phyloP scores from a whole-genome alignment of 1,139 yeast genomes.

The Yamadazyma dendronema region DNA sequence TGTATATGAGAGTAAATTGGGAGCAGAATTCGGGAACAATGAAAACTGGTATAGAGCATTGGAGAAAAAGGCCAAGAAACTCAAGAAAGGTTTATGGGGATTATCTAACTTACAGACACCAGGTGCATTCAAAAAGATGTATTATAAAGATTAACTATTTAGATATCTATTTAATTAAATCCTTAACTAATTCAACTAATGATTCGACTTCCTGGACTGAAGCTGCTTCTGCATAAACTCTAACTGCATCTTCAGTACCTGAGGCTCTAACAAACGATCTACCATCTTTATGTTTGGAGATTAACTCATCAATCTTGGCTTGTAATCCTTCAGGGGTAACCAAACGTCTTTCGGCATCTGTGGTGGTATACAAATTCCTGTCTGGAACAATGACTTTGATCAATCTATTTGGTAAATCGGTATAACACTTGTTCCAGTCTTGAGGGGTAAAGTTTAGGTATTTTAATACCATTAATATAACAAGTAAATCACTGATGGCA shows the following conservation, averaged over 20 bases:
- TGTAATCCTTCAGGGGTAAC: slow-evolving; percentile 80
- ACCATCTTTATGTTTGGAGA: slow-evolving; percentile 57
- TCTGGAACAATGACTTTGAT: slow-evolving; percentile 82
- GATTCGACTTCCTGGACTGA: slow-evolving; percentile 34
- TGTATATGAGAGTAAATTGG: slow-evolving; percentile 77
- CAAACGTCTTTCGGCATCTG: slow-evolving; percentile 85
- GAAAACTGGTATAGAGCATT: slow-evolving; percentile 57
- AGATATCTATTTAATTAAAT: slow-evolving; percentile 23
- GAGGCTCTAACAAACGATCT: slow-evolving; percentile 95
- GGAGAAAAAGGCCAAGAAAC: slow-evolving; percentile 59
- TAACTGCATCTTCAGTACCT: slow-evolving; percentile 97
- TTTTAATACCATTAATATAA: slow-evolving; percentile 65
- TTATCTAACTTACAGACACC: slow-evolving; percentile 62
- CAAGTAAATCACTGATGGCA: slow-evolving; percentile 84
- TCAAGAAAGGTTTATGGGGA: slow-evolving; percentile 72
- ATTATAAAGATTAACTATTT: slow-evolving; percentile 8
- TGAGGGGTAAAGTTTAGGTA: slow-evolving; percentile 55
- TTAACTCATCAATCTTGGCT: slow-evolving; percentile 62
- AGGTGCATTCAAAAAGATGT: slow-evolving; percentile 67
- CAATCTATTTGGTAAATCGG: slow-evolving; percentile 83
- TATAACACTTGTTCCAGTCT: slow-evolving; percentile 75
- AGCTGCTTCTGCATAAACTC: slow-evolving; percentile 90
- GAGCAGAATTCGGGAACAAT: slow-evolving; percentile 84
- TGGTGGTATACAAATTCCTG: slow-evolving; percentile 74
- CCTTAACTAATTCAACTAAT: slow-evolving; percentile 33